These are phyloP conservation scores for Coemansia sp. DNA, from an alignment of 192 early-diverging fungal species.

Conservation along the genomic window DNA sequence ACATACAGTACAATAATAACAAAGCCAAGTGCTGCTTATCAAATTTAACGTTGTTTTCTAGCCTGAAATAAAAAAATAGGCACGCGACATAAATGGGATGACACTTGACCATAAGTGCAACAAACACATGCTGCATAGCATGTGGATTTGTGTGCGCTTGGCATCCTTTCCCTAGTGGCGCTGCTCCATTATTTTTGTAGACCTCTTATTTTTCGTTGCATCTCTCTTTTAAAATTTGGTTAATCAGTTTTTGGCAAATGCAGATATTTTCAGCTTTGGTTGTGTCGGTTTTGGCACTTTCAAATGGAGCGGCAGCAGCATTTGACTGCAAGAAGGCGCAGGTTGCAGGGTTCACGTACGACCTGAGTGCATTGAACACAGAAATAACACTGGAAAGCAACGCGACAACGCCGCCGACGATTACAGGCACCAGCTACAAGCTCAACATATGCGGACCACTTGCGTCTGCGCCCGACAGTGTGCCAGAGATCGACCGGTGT, in stretches of 20 bases:
- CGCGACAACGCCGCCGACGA: slow-evolving; percentile 44
- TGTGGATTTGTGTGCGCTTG: not conserved
- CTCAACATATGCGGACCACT: slow-evolving; percentile 52
- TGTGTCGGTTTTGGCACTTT: not conserved
- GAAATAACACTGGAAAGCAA: slow-evolving; percentile 35
- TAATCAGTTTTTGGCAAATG: slow-evolving; percentile 5
- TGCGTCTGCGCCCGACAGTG: slow-evolving; percentile 20
- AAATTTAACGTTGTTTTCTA: too few relatives aligned
- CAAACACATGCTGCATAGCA: not conserved
- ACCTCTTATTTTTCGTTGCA: not conserved
- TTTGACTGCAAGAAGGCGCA: slow-evolving; percentile 52
- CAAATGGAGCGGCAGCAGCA: slow-evolving; percentile 11
- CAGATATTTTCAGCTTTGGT: slow-evolving; percentile 6
- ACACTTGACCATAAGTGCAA: not conserved
- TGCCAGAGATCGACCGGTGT: slow-evolving; percentile 47
- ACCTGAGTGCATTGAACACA: slow-evolving; percentile 33
- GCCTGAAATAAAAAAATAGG: too few relatives aligned
- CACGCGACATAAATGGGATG: not conserved
- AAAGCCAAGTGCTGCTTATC: too few relatives aligned
- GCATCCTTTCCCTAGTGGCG: not conserved
- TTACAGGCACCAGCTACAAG: slow-evolving; percentile 31
- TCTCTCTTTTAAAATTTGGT: not conserved
- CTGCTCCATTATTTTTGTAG: not conserved
- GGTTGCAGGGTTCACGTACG: slow-evolving; percentile 38
- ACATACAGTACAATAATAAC: too few relatives aligned